Conservation (phyloP, 345 rosid genomes). For the Camelina laxa region DNA sequence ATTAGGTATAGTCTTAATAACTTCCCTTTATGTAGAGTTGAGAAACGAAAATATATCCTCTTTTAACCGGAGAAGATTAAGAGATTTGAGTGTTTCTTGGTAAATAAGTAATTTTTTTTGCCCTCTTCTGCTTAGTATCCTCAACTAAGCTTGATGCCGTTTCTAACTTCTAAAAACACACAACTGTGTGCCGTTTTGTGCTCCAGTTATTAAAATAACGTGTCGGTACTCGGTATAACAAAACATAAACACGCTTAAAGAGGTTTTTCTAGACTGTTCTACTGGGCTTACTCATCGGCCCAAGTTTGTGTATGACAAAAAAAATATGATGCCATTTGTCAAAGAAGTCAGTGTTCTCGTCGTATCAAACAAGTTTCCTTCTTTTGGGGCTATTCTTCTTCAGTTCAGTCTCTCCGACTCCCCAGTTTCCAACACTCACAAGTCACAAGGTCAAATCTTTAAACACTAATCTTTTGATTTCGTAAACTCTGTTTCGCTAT, state of each 20-base stretch:
- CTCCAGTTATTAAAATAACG: not conserved
- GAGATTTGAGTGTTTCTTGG: not conserved
- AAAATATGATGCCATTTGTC: no score
- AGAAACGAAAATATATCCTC: not conserved
- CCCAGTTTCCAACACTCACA: no score
- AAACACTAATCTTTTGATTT: no score
- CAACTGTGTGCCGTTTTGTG: not conserved
- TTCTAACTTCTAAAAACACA: not conserved
- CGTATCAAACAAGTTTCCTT: not conserved
- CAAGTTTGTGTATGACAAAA: no score
- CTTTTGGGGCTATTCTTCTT: no score
- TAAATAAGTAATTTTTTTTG: not conserved
- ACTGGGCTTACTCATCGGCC: slow-evolving; percentile 4
- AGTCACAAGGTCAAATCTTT: no score
- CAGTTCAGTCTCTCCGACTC: no score
- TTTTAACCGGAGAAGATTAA: not conserved
- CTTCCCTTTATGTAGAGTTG: not conserved
- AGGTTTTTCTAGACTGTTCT: not conserved
- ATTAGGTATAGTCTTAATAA: not conserved
- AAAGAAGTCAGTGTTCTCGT: not conserved
- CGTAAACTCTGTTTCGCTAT: no score
- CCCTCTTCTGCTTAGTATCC: not conserved
- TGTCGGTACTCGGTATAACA: slow-evolving; percentile 16
- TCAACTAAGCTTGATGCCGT: not conserved
- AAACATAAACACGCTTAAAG: not conserved